phyloP scores from a whole-genome alignment of 2,329 filamentous ascomycete species.

The Cladosporium sp. region DNA sequence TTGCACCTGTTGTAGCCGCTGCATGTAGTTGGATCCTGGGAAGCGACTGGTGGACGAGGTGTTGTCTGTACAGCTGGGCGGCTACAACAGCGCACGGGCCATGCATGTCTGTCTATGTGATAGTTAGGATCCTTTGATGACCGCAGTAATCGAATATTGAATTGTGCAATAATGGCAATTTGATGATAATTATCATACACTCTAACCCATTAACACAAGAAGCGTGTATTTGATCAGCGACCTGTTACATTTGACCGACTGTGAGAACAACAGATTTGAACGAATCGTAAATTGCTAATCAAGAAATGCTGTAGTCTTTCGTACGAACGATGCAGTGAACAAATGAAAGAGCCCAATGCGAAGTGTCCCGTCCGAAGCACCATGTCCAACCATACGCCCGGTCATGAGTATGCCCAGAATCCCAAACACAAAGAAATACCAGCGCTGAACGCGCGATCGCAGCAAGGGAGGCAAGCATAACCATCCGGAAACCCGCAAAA shows the following conservation, averaged over 20 bases:
- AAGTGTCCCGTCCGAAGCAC: not conserved
- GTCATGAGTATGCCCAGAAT: not conserved
- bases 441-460: conserved; percentile 6
- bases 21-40: conserved; percentile 12
- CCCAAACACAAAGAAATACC: conserved; percentile 10
- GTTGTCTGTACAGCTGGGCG: conserved; percentile 8
- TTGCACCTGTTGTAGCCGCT: conserved; percentile 14
- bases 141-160: not conserved
- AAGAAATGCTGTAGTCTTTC: conserved; percentile 12
- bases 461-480: not conserved
- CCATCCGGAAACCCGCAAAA: not conserved
- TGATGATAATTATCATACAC: not conserved
- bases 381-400: not conserved
- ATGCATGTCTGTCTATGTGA: not conserved
- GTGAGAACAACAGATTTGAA: not conserved
- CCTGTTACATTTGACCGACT: not conserved
- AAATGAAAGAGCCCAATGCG: not conserved
- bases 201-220: not conserved
- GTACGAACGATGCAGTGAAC: not conserved
- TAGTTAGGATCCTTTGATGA: not conserved
- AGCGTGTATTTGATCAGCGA: not conserved
- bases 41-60: conserved; percentile 18
- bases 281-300: not conserved
- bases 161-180: not conserved
- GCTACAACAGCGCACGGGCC: conserved; percentile 8